Base-by-base conservation (phyloP, 2,329 filamentous ascomycete species). In the Colletotrichum zoysiae region DNA sequence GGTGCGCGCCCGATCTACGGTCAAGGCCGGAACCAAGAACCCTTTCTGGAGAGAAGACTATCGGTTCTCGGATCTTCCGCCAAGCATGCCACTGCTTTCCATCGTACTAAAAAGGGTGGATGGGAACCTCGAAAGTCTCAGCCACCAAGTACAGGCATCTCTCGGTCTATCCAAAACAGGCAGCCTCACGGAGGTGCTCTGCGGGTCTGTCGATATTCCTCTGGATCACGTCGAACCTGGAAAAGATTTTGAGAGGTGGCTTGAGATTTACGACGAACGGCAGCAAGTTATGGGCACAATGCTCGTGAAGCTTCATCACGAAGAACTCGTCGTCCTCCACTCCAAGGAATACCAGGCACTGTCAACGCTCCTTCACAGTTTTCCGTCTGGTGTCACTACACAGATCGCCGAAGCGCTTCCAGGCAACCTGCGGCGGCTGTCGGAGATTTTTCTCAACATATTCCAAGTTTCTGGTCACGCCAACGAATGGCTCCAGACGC, bases 401-500 rank as follows among this genome's bases (percentile, higher is more conserved):
- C 93, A 97, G 79, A 93, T 99, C 75, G 91, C 94, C 2, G 89
- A 93, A 56, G 89, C 93, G 67, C 86, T 98, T 66, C 92, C 94
- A 0, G 89, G 90, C 2, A 93, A 94, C 77, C 85, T 98, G 44
- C 92, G 92, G 65, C 88, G 90, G n/a, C 81, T 98, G 11, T 93
- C 95, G 2, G 95, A 98, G 78, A 91, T 93, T 38, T 89, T 98
- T 48, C 84, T 98, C 74, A 97, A 98, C 79, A 97, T 99, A 64
- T 99, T 95, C 77, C 96, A 99, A 78, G 95, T 97, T 3, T 95
- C 95, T 2, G 94, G 94, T 0, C 89, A 90, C 48, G 93, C 93
- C 2, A 88, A 88, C 55, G 94, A 98, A 71, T 99, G 96, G 96
- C 87, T 99, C 30, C 96, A 94, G 86, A 91, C 94, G 2, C 85